Evolutionary conservation across 495 filamentous ascomycete species (phyloP).

Genomic region (Aspergillus homomorphus): DNA sequence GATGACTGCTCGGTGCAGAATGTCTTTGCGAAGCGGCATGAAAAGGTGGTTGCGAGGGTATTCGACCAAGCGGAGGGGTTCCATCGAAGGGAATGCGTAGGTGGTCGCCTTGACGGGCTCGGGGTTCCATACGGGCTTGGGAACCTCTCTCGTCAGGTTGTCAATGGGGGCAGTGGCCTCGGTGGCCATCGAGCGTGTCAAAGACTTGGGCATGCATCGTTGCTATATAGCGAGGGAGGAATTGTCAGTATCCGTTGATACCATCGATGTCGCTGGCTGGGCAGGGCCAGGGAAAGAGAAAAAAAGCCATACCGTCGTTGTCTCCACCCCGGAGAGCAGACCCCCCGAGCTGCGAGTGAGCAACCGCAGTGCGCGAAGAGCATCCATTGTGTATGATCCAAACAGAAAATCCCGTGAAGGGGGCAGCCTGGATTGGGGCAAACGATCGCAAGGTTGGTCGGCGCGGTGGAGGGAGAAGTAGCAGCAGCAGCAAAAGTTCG

Average conservation of each 20-base stretch:
- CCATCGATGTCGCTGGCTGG: not conserved
- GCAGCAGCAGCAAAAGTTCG: constrained; percentile 40
- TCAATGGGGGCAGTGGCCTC: constrained; percentile 44
- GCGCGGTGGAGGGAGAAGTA: constrained; percentile 18
- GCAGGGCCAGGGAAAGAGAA: not conserved
- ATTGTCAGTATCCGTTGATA: constrained; percentile 16
- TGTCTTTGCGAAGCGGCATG: constrained; percentile 83
- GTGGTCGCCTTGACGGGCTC: constrained; percentile 69
- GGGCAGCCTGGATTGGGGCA: not conserved
- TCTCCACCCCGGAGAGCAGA: constrained; percentile 42
- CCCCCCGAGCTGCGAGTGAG: constrained; percentile 43
- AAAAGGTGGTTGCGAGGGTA: constrained; percentile 79
- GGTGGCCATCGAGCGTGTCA: constrained; percentile 75
- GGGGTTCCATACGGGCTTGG: constrained; percentile 28
- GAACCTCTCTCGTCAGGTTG: constrained; percentile 40
- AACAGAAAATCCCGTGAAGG: not conserved
- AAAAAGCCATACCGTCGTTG: constrained; percentile 43
- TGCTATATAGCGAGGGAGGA: constrained; percentile 25
- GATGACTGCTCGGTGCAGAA: constrained; percentile 87
- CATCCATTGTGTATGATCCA: constrained; percentile 33
- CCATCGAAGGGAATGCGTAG: constrained; percentile 86
- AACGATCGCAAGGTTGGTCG: not conserved
- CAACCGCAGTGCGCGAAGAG: constrained; percentile 37
- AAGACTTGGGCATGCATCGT: constrained; percentile 49
- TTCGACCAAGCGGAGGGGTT: constrained; percentile 72